Conservation (phyloP, 2,329 filamentous ascomycete species). For the Penicillium sp. region DNA sequence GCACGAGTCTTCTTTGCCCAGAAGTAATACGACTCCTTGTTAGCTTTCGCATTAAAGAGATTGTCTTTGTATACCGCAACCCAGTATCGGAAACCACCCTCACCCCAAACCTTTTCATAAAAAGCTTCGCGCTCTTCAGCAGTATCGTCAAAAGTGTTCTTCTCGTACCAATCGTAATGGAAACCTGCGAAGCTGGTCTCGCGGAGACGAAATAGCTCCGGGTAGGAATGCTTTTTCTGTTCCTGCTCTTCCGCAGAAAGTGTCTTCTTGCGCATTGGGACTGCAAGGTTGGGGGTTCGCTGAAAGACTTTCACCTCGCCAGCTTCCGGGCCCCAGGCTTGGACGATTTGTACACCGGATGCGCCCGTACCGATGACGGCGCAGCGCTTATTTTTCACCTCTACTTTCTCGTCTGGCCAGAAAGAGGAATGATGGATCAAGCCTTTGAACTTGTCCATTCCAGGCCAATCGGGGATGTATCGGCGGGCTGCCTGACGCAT, state of each 20-base stretch:
- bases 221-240: conserved; percentile 45
- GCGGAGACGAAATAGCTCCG: conserved; percentile 53
- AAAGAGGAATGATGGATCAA: conserved; percentile 55
- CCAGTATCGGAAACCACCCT: conserved; percentile 58
- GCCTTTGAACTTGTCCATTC: conserved; percentile 49
- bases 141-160: conserved; percentile 56
- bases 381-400: conserved; percentile 50
- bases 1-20: conserved; percentile 53
- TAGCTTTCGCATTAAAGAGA: conserved; percentile 48
- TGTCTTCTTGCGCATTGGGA: conserved; percentile 58
- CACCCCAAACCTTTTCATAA: conserved; percentile 51
- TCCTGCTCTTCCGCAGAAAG: conserved; percentile 55
- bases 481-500: conserved; percentile 35
- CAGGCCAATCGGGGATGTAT: conserved; percentile 42
- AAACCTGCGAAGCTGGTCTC: conserved; percentile 59
- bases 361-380: conserved; percentile 58
- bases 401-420: conserved; percentile 51
- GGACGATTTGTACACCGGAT: conserved; percentile 56
- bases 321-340: conserved; percentile 56
- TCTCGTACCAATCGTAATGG: conserved; percentile 54
- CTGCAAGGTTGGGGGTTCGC: conserved; percentile 63
- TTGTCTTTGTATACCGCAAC: conserved; percentile 55
- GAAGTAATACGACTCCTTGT: conserved; percentile 55
- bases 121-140: conserved; percentile 51
- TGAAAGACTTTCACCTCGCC: conserved; percentile 61